These are phyloP conservation scores for Boechera stricta DNA, from an alignment of 345 rosid genomes.

Conservation along the genomic window DNA sequence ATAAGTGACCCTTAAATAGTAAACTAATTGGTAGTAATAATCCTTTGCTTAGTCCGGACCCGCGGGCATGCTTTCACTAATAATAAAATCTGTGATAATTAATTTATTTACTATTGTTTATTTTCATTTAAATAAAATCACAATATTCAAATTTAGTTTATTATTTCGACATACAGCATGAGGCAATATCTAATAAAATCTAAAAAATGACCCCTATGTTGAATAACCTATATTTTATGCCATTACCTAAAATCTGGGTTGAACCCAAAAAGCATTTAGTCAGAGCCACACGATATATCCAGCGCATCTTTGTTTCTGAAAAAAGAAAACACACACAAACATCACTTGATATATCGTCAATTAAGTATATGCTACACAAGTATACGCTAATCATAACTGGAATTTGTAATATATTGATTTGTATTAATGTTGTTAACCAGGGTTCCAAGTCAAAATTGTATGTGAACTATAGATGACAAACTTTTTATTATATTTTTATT, in stretches of 20 bases:
- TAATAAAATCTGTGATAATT: not conserved
- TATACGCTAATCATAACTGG: not conserved
- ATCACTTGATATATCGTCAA: too few species aligned
- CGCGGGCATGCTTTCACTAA: not conserved
- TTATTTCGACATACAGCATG: not conserved
- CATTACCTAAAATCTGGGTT: constrained; percentile 23
- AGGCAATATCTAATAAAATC: not conserved
- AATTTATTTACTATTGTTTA: not conserved
- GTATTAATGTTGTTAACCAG: not conserved
- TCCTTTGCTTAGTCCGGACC: not conserved
- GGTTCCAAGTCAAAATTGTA: not conserved
- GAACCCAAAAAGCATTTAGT: constrained; percentile 25
- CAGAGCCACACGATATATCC: constrained; percentile 26
- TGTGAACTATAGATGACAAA: not conserved
- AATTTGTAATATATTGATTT: not conserved
- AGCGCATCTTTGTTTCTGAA: constrained; percentile 35
- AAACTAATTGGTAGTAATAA: not conserved
- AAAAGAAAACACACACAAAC: constrained; percentile 3
- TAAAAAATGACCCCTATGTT: not conserved
- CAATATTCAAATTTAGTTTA: not conserved
- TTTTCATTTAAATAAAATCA: not conserved
- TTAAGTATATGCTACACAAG: not conserved
- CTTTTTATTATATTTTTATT: not conserved
- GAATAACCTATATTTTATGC: not conserved
- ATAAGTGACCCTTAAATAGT: not conserved